A percentile compares a stretch with the other conserved stretches of the same genome.
These are phyloP conservation scores for Exophiala sp. DNA, from an alignment of 2,329 filamentous ascomycete species.

Conservation along the genomic window DNA sequence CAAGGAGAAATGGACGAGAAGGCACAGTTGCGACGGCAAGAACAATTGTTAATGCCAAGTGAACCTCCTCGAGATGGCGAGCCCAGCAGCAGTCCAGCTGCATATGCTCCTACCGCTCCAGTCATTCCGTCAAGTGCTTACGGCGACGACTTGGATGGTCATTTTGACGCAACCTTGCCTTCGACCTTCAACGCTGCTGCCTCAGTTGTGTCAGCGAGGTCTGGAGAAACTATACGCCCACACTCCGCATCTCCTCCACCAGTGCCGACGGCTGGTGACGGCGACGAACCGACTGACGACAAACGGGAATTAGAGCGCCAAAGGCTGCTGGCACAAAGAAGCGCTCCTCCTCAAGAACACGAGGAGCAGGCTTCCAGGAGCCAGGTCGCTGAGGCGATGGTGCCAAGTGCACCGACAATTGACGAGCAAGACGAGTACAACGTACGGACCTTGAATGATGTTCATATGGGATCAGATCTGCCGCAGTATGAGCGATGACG, in stretches of 20 bases:
- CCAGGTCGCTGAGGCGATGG: slow-evolving; percentile 11
- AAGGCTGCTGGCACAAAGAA: slow-evolving; percentile 61
- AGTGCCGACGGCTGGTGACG: slow-evolving; percentile 32
- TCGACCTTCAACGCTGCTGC: slow-evolving; percentile 18
- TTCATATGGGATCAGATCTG: slow-evolving; percentile 39
- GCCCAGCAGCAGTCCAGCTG: slow-evolving; percentile 41
- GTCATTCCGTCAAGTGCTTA: slow-evolving; percentile 40
- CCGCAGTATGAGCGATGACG: slow-evolving; percentile 43
- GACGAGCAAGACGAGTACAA: slow-evolving; percentile 56
- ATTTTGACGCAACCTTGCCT: slow-evolving; percentile 32
- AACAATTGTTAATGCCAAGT: slow-evolving; percentile 76
- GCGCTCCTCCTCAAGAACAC: slow-evolving; percentile 50
- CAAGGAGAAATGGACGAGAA: slow-evolving; percentile 74
- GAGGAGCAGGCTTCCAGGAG: slow-evolving; percentile 23
- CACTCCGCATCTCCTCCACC: slow-evolving; percentile 21
- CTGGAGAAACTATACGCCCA: slow-evolving; percentile 31
- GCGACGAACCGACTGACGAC: slow-evolving; percentile 58
- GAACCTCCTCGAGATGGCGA: slow-evolving; percentile 59
- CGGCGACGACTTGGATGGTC: slow-evolving; percentile 36
- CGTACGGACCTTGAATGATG: slow-evolving; percentile 35
- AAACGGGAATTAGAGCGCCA: slow-evolving; percentile 73
- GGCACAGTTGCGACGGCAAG: slow-evolving; percentile 71
- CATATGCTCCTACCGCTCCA: slow-evolving; percentile 43
- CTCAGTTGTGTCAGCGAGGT: slow-evolving; percentile 30
- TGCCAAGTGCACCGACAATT: slow-evolving; percentile 54